Percentiles rank a stretch among this genome's conserved stretches.
Evolutionary conservation across 1,284 basidiomycete species (phyloP).

Genomic region (Cryptococcus maquisensis): DNA sequence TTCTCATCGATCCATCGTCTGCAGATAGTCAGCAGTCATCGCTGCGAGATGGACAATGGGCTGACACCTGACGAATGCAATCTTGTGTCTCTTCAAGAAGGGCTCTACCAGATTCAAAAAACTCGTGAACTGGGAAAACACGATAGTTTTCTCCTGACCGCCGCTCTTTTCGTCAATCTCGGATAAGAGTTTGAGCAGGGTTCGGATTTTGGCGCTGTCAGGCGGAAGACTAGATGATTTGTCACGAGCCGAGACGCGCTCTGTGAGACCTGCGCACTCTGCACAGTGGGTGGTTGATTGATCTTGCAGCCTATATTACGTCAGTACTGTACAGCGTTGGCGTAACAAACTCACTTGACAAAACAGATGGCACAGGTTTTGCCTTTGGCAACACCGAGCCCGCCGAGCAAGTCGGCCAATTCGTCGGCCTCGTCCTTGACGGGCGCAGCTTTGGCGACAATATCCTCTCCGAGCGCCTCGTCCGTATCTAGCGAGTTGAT

Average conservation of each 20-base stretch:
- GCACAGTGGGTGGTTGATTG: slow-evolving; percentile 1
- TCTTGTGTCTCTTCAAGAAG: slow-evolving; percentile 63
- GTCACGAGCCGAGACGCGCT: too few relatives aligned
- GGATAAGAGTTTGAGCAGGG: slow-evolving; percentile 68
- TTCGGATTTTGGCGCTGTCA: slow-evolving; percentile 81
- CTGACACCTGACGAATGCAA: slow-evolving; percentile 81
- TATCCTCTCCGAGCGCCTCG: slow-evolving; percentile 64
- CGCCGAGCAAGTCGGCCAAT: slow-evolving; percentile 68
- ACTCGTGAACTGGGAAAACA: slow-evolving; percentile 68
- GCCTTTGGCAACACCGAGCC: slow-evolving; percentile 59
- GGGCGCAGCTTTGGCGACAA: slow-evolving; percentile 37
- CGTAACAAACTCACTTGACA: slow-evolving; percentile 54
- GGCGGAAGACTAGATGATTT: slow-evolving; percentile 51
- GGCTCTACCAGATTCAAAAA: slow-evolving; percentile 85
- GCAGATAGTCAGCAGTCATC: neutral
- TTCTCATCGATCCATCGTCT: slow-evolving; percentile 85
- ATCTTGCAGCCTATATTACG: slow-evolving; percentile 7
- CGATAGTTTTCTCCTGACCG: slow-evolving; percentile 77
- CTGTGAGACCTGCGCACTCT: neutral
- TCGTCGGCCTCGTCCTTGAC: slow-evolving; percentile 61
- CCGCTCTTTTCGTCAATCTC: slow-evolving; percentile 63
- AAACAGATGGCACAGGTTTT: slow-evolving; percentile 74
- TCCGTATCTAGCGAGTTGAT: slow-evolving; percentile 69
- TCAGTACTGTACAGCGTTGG: neutral
- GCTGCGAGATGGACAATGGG: slow-evolving; percentile 20